Evolutionary conservation across 495 filamentous ascomycete genomes (phyloP).

Genomic region (Xylaria intraflava): DNA sequence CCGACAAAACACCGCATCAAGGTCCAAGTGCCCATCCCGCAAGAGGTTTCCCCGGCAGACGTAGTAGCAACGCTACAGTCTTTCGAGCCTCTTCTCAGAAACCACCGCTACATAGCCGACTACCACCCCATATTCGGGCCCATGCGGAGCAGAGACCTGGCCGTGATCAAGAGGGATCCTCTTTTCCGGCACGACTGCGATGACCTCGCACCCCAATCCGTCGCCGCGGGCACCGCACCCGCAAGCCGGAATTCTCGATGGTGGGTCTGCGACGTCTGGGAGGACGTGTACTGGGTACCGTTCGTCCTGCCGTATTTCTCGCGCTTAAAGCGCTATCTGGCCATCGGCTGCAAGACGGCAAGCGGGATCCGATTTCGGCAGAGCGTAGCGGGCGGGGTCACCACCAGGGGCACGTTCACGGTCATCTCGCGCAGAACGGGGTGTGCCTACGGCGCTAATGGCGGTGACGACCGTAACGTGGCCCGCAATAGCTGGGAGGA

Average conservation of each 20-base stretch:
- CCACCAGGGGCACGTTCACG: conserved; percentile 6
- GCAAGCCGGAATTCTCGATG: not conserved
- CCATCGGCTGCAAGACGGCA: conserved; percentile 8
- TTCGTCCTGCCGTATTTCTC: conserved; percentile 20
- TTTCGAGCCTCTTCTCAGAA: conserved; percentile 31
- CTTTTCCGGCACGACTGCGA: conserved; percentile 28
- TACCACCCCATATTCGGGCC: conserved; percentile 20
- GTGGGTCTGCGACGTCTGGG: conserved; percentile 28
- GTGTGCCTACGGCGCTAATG: not conserved
- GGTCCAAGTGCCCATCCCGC: conserved; percentile 32
- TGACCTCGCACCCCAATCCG: conserved; percentile 6
- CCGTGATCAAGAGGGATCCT: conserved; percentile 25
- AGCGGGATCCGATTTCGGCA: conserved; percentile 11
- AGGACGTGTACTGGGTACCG: conserved; percentile 34
- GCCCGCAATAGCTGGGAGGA: not conserved
- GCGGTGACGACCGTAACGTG: not conserved
- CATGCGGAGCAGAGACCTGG: conserved; percentile 14
- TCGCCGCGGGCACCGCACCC: not conserved
- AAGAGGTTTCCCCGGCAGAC: conserved; percentile 17
- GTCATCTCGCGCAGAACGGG: not conserved
- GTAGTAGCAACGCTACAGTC: conserved; percentile 28
- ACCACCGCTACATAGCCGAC: conserved; percentile 25
- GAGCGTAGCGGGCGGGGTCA: conserved; percentile 2
- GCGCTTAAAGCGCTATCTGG: conserved; percentile 9
- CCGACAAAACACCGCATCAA: conserved; percentile 18